phyloP scores from a whole-genome alignment of 305 asterid genomes.

The Solanum hybrid region DNA sequence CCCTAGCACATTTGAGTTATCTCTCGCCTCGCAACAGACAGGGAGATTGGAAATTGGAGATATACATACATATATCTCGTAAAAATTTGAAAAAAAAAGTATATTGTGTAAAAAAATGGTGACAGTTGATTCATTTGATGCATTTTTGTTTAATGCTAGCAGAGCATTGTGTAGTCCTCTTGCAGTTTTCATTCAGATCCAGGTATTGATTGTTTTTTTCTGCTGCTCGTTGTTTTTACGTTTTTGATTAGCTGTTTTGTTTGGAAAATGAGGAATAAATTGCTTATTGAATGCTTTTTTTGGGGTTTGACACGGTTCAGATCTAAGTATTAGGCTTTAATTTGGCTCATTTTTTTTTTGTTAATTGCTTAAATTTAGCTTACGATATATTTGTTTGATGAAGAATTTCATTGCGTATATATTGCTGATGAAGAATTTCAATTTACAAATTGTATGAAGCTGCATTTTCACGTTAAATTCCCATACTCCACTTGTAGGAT shows the following conservation, averaged over 20 bases:
- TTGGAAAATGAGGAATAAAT: not conserved
- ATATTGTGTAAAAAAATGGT: constrained; percentile 20
- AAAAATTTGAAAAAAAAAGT: not conserved
- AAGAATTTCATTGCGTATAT: not conserved
- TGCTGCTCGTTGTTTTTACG: not conserved
- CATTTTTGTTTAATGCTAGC: constrained; percentile 60
- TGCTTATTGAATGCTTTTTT: not conserved
- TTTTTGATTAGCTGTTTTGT: not conserved
- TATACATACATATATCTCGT: not conserved
- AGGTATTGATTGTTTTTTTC: constrained; percentile 29
- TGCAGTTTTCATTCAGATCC: constrained; percentile 80
- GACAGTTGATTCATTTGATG: constrained; percentile 46
- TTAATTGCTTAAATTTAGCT: not conserved
- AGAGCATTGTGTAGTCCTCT: constrained; percentile 61
- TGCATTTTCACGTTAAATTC: not conserved
- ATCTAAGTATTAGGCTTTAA: not conserved
- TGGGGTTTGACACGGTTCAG: not conserved
- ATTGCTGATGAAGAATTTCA: not conserved
- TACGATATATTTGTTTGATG: not conserved
- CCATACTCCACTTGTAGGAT: not conserved
- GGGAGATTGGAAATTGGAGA: not conserved
- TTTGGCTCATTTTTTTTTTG: not conserved
- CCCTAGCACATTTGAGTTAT: constrained; percentile 20
- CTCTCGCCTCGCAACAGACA: not conserved
- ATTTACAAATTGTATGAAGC: not conserved